Percentiles rank a stretch among this genome's conserved stretches.
Evolutionary conservation across 768 basidiomycete genomes (phyloP).

Genomic region (Tricholoma saponaceum): DNA sequence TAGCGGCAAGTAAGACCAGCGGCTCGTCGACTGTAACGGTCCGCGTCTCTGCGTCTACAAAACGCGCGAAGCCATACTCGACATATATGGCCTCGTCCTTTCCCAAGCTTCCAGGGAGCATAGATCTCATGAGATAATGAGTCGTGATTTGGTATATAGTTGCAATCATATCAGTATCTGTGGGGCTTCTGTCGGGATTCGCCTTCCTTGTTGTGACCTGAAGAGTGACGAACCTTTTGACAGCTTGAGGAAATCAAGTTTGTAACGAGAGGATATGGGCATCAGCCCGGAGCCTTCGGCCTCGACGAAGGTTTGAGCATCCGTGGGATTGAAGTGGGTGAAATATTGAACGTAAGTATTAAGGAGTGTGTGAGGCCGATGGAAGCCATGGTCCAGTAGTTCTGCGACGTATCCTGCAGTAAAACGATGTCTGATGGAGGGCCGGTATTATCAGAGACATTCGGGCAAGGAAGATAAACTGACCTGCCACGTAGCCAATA

Average conservation of each 20-base stretch:
- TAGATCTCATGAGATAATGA: conserved; percentile 39
- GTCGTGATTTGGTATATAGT: conserved; percentile 35
- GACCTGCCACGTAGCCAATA: conserved; percentile 46
- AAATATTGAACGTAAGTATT: conserved; percentile 39
- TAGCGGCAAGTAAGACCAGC: conserved; percentile 38
- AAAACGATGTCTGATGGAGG: conserved; percentile 35
- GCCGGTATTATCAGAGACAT: conserved; percentile 1
- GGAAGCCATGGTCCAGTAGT: conserved; percentile 34
- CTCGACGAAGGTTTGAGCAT: conserved; percentile 26
- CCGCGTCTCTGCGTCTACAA: conserved; percentile 34
- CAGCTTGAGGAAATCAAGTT: conserved; percentile 37
- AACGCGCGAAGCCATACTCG: conserved; percentile 43
- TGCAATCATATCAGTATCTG: conserved; percentile 33
- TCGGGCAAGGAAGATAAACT: not conserved
- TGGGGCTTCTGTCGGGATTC: not conserved
- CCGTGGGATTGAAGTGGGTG: conserved; percentile 35
- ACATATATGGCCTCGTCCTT: conserved; percentile 37
- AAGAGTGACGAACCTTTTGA: conserved; percentile 30
- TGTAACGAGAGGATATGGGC: conserved; percentile 32
- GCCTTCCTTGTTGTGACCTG: not conserved
- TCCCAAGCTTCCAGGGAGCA: conserved; percentile 30
- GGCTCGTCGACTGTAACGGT: conserved; percentile 39
- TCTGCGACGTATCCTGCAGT: conserved; percentile 41
- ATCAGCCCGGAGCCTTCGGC: conserved; percentile 23
- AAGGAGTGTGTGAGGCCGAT: conserved; percentile 34